Base-by-base conservation (phyloP, 345 rosid species). In the Sonneratia caseolaris region DNA sequence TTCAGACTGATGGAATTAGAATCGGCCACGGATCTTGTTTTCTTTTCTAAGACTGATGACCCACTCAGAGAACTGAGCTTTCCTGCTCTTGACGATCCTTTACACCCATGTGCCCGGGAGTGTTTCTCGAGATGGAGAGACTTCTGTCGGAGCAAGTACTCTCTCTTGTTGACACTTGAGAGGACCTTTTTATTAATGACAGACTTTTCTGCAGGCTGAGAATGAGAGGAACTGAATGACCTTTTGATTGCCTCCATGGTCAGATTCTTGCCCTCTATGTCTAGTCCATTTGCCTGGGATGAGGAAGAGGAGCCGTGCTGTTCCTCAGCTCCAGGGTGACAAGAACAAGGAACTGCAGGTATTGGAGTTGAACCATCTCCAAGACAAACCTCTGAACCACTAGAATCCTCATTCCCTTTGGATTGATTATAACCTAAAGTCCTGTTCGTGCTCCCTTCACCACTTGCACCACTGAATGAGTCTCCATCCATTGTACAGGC, bases 401-500 rank as follows among this genome's bases (percentile, higher is more conserved):
- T 83, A 64, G 81, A 68, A 53, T 87, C 87, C 37, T 79, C 55
- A 71, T 79, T 82, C 72, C 71, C 38, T 77, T 85, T 82, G 68
- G 78, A 72, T 32, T 76, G 83, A 69, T 48, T 42, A n/a, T 37
- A 35, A 67, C 38, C 32, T 3, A 68, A 68, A 38, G 15, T 47
- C 51, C 15, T 47, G 51, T 47, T 5, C 9, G 51, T 4, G 51
- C 51, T 5, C 51, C 15, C 51, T 47, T 47, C 51, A 47, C 51
- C 15, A 47, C 76, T 22, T 75, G 85, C 84, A 66, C 86, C 73
- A 71, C 77, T 77, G 72, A 87, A 74, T 22, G 85, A 79, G 53
- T 87, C 93, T 74, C 90, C 88, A 72, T 91, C 96, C 85, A 88
- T 83, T 69, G 96, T 95, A 86, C 95, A 87, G 70, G 98, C 97